Evolutionary conservation across 176 grass and related monocot species (phyloP).

Genomic region (Puya raimondii): DNA sequence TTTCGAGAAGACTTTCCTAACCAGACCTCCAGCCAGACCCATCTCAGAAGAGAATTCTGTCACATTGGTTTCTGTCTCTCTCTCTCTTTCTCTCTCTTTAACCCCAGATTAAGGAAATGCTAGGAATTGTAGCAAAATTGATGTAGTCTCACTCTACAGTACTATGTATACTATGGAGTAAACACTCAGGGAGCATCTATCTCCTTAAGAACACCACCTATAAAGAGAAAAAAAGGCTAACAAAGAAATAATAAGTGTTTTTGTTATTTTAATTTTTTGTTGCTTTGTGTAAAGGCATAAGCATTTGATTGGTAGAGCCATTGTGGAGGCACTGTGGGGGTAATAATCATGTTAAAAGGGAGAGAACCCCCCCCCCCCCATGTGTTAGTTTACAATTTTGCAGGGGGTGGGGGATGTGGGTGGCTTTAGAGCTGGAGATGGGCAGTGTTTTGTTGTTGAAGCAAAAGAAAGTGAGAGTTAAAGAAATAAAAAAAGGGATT

Average conservation of each 20-base stretch:
- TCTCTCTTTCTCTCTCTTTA: no score
- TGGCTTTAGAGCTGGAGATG: conserved; percentile 84
- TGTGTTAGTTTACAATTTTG: conserved; percentile 51
- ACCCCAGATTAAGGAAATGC: background rate
- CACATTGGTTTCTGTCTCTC: background rate
- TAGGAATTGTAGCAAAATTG: background rate
- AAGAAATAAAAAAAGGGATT: conserved; percentile 9
- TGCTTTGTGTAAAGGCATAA: conserved; percentile 37
- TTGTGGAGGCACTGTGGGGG: conserved; percentile 20
- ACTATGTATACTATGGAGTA: background rate
- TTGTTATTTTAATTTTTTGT: conserved; percentile 18
- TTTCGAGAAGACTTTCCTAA: conserved; percentile 57
- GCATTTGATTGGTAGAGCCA: conserved; percentile 62
- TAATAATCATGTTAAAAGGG: conserved; percentile 7
- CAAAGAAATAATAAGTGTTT: conserved; percentile 21
- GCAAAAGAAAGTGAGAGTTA: conserved; percentile 18
- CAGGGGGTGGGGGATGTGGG: conserved; percentile 16
- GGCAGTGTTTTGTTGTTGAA: conserved; percentile 28
- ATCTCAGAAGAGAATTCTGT: conserved; percentile 24
- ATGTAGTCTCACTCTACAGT: background rate
- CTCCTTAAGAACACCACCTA: conserved; percentile 12
- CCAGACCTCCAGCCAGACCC: conserved; percentile 67
- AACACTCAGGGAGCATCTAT: background rate
- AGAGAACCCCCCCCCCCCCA: conserved; percentile 9
- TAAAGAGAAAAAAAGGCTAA: background rate